Evolutionary conservation across 2,329 filamentous ascomycete species (phyloP), one percentile per base, ranked within the genome.

Genomic region (Colletotrichum cordylinicola): DNA sequence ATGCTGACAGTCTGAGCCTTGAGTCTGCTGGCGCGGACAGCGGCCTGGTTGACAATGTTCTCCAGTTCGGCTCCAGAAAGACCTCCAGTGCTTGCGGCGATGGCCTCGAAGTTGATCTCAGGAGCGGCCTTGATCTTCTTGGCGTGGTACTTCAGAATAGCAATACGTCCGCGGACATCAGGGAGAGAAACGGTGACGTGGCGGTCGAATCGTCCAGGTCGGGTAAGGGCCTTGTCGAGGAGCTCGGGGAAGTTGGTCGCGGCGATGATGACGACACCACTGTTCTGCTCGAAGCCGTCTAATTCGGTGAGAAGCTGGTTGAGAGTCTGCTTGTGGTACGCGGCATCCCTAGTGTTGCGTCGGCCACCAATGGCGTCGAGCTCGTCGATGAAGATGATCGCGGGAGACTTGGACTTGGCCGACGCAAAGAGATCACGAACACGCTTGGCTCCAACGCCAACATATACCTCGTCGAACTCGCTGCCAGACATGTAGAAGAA

Each of bases 401-500:
- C 91, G 31, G 96, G 96, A 4, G 96, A 93, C 87, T 98, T 98
- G 78, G 89, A 85, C 79, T 96, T 95, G 78, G 96, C 96, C 72
- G 94, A 92, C 61, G 89, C 87, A 84, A 98, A 98, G n/a, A 98
- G 91, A 77, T 98, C 97, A 75, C 97, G 95, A 65, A 99, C 96
- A 82, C 97, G 94, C 89, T 99, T 98, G 61, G 96, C 96, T 82
- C 96, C 96, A 70, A 99, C 97, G 82, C 97, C 97, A 43, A 99
- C 98, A 82, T 98, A 99, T 68, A 99, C 94, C 85, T 99, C 97
- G 82, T 99, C 97, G 82, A 99, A 99, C 84, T 99, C 97, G 74
- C 95, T 98, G 67, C 97, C 97, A 82, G 97, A 99, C 96, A 99
- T 98, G 90, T 98, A 99, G 90, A 98, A 99, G 90, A 99, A 99